These are phyloP conservation scores for Phycomyces blakesleeanus DNA, from an alignment of 192 early-diverging fungal species.

Conservation along the genomic window DNA sequence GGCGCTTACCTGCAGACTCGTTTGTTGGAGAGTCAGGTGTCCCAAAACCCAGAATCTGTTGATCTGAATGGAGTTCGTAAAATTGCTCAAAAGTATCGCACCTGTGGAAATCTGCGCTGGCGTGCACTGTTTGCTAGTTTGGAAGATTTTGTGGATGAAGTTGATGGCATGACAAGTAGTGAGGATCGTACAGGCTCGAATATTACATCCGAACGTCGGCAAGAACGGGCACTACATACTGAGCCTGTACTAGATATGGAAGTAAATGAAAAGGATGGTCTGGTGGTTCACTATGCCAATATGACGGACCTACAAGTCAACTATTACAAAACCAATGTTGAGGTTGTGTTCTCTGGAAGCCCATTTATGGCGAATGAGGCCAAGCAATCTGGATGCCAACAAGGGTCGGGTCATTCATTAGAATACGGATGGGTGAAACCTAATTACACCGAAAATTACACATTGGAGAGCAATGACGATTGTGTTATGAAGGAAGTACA, in stretches of 20 bases:
- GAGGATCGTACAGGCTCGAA: background rate
- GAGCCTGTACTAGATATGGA: slow-evolving; percentile 39
- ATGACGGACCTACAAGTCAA: slow-evolving; percentile 31
- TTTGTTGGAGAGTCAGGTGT: slow-evolving; percentile 15
- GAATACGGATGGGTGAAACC: slow-evolving; percentile 39
- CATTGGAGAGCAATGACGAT: background rate
- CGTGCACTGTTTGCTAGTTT: slow-evolving; percentile 36
- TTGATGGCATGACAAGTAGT: slow-evolving; percentile 5
- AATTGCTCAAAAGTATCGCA: slow-evolving; percentile 31
- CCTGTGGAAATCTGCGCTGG: slow-evolving; percentile 42
- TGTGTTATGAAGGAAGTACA: background rate
- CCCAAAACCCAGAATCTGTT: background rate
- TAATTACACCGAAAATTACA: slow-evolving; percentile 29
- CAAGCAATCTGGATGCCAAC: background rate
- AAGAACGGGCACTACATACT: slow-evolving; percentile 17
- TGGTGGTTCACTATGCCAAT: slow-evolving; percentile 36
- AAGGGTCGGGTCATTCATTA: background rate
- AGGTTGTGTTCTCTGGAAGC: slow-evolving; percentile 45
- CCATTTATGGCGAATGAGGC: slow-evolving; percentile 30
- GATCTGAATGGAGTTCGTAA: slow-evolving; percentile 23
- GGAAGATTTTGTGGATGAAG: slow-evolving; percentile 33
- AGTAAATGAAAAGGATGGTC: slow-evolving; percentile 26
- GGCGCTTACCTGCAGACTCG: slow-evolving; percentile 43
- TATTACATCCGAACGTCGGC: background rate
- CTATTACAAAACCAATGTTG: slow-evolving; percentile 45